Evolutionary conservation across 495 filamentous ascomycete genomes (phyloP).

Genomic region (Aspergillus indologenus): DNA sequence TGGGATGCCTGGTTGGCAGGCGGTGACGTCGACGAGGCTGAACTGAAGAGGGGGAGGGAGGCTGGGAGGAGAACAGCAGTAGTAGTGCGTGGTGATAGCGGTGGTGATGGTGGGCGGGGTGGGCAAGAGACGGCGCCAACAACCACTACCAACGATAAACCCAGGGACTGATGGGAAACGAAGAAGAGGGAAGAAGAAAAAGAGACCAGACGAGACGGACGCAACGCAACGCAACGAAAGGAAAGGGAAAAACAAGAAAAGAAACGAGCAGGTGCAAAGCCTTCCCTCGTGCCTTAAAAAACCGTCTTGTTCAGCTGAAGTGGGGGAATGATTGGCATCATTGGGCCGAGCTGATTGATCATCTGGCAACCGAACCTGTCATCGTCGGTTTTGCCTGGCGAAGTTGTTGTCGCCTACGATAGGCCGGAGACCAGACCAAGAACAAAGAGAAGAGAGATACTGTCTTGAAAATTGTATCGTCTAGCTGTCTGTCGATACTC

Average conservation of each 20-base stretch:
- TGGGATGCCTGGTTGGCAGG: not conserved
- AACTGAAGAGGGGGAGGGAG: not conserved
- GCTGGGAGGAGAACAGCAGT: not conserved
- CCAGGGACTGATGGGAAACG: not conserved
- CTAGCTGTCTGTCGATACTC: no score
- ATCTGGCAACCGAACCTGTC: not conserved
- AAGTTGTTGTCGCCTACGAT: no score
- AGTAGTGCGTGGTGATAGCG: not conserved
- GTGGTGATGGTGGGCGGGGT: not conserved
- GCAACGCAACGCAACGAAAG: not conserved
- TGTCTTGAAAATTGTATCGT: no score
- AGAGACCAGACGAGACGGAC: conserved; percentile 11
- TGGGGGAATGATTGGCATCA: conserved; percentile 11
- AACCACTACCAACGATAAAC: no score
- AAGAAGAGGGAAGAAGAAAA: not conserved
- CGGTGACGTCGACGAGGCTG: not conserved
- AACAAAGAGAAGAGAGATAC: no score
- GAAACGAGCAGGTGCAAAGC: not conserved
- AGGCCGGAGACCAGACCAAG: no score
- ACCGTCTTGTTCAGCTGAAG: conserved; percentile 13
- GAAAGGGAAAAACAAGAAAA: not conserved
- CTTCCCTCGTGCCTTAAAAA: conserved; percentile 10
- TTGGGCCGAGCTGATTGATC: conserved; percentile 9
- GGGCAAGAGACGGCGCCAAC: conserved; percentile 1
- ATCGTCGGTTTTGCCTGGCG: not conserved